Conservation (phyloP, 768 basidiomycete genomes). For the Dioszegia hungarica region DNA sequence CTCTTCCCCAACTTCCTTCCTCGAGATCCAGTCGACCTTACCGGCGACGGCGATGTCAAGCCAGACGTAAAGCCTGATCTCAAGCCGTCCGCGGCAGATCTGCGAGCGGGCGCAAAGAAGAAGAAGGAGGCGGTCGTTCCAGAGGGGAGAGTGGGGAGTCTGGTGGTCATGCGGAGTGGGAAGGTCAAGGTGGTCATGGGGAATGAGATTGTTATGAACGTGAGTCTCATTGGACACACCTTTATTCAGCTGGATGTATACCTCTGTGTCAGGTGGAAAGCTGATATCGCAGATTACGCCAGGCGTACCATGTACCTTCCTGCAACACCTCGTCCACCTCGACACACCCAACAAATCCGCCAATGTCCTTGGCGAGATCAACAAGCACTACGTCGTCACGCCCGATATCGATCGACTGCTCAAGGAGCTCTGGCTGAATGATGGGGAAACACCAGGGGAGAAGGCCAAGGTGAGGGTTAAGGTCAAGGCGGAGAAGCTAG, state of each 20-base stretch:
- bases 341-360: slow-evolving; percentile 60
- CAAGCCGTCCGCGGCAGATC: slow-evolving; percentile 18
- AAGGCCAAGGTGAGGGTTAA: slow-evolving; percentile 15
- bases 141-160: slow-evolving; percentile 74
- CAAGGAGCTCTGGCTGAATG: slow-evolving; percentile 57
- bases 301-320: slow-evolving; percentile 77
- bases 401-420: slow-evolving; percentile 76
- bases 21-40: slow-evolving; percentile 42
- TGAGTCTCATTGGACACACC: slow-evolving; percentile 50
- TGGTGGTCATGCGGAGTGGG: slow-evolving; percentile 81
- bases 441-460: slow-evolving; percentile 43
- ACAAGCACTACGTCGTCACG: slow-evolving; percentile 75
- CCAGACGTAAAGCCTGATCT: slow-evolving; percentile 48
- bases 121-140: slow-evolving; percentile 47
- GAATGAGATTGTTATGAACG: slow-evolving; percentile 77
- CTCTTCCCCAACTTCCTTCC: slow-evolving; percentile 73
- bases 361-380: slow-evolving; percentile 76
- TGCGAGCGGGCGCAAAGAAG: not conserved
- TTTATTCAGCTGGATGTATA: not conserved
- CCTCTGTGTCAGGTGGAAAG: not conserved
- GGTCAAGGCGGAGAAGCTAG: slow-evolving; percentile 8
- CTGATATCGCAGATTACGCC: slow-evolving; percentile 61
- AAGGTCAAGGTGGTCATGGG: slow-evolving; percentile 77
- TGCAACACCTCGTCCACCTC: slow-evolving; percentile 77
- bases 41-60: slow-evolving; percentile 50